These are phyloP conservation scores for Heterobasidion annosum DNA, from an alignment of 1,284 basidiomycete species.

Conservation along the genomic window DNA sequence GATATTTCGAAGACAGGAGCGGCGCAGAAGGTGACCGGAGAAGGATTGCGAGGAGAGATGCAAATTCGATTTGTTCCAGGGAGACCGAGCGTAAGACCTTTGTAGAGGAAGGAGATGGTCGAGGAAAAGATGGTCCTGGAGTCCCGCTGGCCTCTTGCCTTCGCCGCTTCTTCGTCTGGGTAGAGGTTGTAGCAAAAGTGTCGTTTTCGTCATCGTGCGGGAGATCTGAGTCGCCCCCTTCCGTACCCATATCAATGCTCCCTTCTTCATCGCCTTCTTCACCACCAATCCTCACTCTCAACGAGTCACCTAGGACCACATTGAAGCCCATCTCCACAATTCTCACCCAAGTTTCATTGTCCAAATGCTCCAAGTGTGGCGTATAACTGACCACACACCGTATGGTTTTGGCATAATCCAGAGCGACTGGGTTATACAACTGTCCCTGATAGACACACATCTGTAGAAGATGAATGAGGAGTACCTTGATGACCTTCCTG, in stretches of 20 bases:
- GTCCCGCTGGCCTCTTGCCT: slow-evolving; percentile 12
- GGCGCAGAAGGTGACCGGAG: slow-evolving; percentile 52
- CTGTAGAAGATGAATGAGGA: slow-evolving; percentile 63
- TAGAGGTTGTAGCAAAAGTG: slow-evolving; percentile 12
- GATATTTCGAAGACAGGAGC: slow-evolving; percentile 29
- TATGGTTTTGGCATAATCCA: slow-evolving; percentile 79
- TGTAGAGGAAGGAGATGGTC: slow-evolving; percentile 3
- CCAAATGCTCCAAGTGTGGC: slow-evolving; percentile 77
- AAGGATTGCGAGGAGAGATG: slow-evolving; percentile 58
- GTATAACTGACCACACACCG: slow-evolving; percentile 51
- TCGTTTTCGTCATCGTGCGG: slow-evolving; percentile 18
- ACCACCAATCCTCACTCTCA: slow-evolving; percentile 33
- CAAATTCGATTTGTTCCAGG: slow-evolving; percentile 63
- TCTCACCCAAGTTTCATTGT: slow-evolving; percentile 55
- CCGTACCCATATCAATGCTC: slow-evolving; percentile 16
- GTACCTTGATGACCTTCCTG: slow-evolving; percentile 38
- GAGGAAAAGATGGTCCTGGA: slow-evolving; percentile 8
- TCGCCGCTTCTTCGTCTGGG: slow-evolving; percentile 25
- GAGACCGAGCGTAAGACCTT: slow-evolving; percentile 27
- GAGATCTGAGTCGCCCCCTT: slow-evolving; percentile 12
- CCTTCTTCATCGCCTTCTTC: slow-evolving; percentile 20
- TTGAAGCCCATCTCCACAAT: slow-evolving; percentile 73
- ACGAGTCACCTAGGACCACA: slow-evolving; percentile 56
- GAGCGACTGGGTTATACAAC: slow-evolving; percentile 58
- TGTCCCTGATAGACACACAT: slow-evolving; percentile 47